Conservation (phyloP, 2,329 filamentous ascomycete species). For the Fusarium floridanum region DNA sequence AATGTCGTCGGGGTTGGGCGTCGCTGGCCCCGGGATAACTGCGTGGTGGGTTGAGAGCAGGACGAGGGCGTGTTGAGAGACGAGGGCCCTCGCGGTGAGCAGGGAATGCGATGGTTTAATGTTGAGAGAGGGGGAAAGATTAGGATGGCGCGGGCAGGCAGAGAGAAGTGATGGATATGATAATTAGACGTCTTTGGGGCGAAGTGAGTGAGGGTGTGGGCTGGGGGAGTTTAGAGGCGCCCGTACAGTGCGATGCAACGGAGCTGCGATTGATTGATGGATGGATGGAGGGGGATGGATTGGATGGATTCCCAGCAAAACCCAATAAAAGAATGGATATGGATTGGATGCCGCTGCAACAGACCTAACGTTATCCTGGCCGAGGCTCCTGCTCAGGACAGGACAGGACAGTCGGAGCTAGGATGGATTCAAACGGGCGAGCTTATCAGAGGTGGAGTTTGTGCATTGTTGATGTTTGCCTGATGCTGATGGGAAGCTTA, state of each 20-base stretch:
- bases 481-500: constrained; percentile 16
- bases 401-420: not conserved
- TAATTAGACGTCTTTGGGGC: constrained; percentile 48
- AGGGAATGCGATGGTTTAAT: constrained; percentile 32
- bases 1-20: constrained; percentile 34
- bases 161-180: constrained; percentile 44
- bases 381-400: constrained; percentile 5
- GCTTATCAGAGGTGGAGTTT: constrained; percentile 16
- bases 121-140: constrained; percentile 38
- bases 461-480: constrained; percentile 16
- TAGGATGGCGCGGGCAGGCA: constrained; percentile 35
- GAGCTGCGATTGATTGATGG: constrained; percentile 9
- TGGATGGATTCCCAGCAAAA: not conserved
- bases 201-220: constrained; percentile 45
- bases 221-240: constrained; percentile 42
- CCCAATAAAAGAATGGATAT: not conserved
- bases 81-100: constrained; percentile 17
- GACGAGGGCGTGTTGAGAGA: constrained; percentile 22
- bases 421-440: constrained; percentile 1
- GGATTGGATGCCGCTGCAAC: not conserved
- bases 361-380: constrained; percentile 5
- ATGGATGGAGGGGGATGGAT: not conserved
- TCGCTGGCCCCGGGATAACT: constrained; percentile 32
- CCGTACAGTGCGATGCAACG: constrained; percentile 45
- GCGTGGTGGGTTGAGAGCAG: constrained; percentile 18